Percentiles rank a stretch among this genome's conserved stretches.
Evolutionary conservation across 1,284 basidiomycete species (phyloP).

Genomic region (Rhodotorula sp.): DNA sequence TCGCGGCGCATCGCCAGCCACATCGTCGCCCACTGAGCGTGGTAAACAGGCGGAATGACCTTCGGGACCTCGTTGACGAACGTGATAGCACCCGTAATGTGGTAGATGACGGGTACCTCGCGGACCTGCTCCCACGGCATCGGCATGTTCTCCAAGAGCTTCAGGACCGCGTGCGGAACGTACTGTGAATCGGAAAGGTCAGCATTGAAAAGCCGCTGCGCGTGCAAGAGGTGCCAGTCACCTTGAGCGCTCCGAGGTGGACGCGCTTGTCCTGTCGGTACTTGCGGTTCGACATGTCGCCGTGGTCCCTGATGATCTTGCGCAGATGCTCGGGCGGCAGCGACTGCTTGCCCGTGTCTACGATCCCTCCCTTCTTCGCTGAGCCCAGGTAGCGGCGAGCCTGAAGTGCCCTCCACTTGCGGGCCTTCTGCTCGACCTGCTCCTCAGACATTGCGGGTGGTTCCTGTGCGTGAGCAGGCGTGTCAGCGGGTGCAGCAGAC

Average conservation of each 20-base stretch:
- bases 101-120: conserved; percentile 94
- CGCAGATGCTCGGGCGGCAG: conserved; percentile 81
- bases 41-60: conserved; percentile 95
- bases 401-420: conserved; percentile 94
- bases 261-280: conserved; percentile 95
- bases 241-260: conserved; percentile 42
- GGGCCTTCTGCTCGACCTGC: conserved; percentile 76
- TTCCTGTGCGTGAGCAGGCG: conserved; percentile 22
- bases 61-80: conserved; percentile 98
- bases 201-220: accelerated
- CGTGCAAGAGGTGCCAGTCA: background rate
- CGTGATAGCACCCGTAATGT: conserved; percentile 99
- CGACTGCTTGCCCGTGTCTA: conserved; percentile 86
- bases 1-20: conserved; percentile 99
- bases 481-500: background rate
- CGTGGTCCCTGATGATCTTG: conserved; percentile 95
- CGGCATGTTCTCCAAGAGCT: conserved; percentile 91
- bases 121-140: conserved; percentile 99
- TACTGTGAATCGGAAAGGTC: conserved; percentile 22
- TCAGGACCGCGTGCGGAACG: conserved; percentile 98
- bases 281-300: conserved; percentile 62
- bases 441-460: conserved; percentile 66
- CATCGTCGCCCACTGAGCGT: conserved; percentile 99
- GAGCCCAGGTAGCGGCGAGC: conserved; percentile 79
- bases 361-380: conserved; percentile 74